These are phyloP conservation scores for Eryngium alpinum DNA, from an alignment of 140 eudicot genomes.

Conservation along the genomic window DNA sequence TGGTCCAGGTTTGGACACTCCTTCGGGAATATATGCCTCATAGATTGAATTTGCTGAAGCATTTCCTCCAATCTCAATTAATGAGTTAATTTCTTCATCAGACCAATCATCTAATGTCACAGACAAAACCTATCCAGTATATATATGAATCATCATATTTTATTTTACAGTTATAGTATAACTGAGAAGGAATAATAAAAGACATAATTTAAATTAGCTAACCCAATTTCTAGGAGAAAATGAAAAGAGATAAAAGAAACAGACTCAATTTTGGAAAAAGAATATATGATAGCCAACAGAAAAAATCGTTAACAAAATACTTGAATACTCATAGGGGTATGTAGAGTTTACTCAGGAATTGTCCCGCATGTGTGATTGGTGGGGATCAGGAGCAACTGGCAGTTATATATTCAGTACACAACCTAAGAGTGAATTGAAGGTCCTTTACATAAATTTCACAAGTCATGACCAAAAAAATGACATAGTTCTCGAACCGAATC, in stretches of 20 bases:
- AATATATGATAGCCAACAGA: neutral
- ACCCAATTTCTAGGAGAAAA: neutral
- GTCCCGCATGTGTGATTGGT: too few relatives aligned
- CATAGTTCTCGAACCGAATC: neutral
- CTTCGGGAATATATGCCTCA: conserved; percentile 87
- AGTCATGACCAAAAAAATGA: too few relatives aligned
- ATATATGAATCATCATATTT: conserved; percentile 5
- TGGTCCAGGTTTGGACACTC: conserved; percentile 72
- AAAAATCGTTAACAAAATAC: neutral
- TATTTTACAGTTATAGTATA: conserved; percentile 1
- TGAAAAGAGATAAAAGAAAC: too few relatives aligned
- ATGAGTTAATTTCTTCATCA: conserved; percentile 69
- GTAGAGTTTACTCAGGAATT: too few relatives aligned
- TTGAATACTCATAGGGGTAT: neutral
- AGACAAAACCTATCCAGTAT: conserved; percentile 63
- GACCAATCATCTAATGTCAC: conserved; percentile 94
- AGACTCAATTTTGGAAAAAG: neutral
- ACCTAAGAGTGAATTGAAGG: neutral
- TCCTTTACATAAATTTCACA: neutral
- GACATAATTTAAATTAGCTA: neutral
- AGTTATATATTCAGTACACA: neutral
- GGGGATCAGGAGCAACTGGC: too few relatives aligned
- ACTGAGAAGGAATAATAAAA: neutral
- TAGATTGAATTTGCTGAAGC: conserved; percentile 90
- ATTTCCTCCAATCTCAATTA: conserved; percentile 93